Base-by-base conservation (phyloP, 495 filamentous ascomycete species). In the Penicillium antarcticum region DNA sequence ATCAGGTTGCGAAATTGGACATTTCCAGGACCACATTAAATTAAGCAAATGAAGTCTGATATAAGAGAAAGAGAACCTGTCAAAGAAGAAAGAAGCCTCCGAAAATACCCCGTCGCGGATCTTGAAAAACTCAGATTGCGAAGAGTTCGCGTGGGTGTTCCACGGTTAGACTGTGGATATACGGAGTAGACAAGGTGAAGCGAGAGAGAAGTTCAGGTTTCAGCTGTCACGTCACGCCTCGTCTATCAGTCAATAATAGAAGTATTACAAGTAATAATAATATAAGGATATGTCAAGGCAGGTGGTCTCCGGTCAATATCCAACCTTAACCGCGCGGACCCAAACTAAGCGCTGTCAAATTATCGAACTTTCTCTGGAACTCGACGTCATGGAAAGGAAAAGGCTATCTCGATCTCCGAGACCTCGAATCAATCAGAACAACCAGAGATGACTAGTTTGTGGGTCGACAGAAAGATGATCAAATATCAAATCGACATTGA, bases 331-430 rank as follows among this genome's bases (percentile, higher is more conserved):
- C 56, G 52, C 53, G 53, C 56, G 50, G 40, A 50, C 51, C 51
- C 34, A 14, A 55, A 58, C 48, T 53, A 62, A 53, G 47, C 45
- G 55, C 55, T 55, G 51, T 58, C 51, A 52, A 52, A 58, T 52
- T 34, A 50, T 45, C 31, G 34, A 45, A 36, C 40, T 52, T 50
- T 24, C 9, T 26, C 48, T 45, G 17, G 45, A 17, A 50, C 5
- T 17, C 24, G 47, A 59, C 56, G 56, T 59, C 56, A 59, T 59
- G 29, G 16, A 33, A 40, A n/a, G 21, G 11, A 3, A 14, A 45
- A 33, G 36, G 17, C 46, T 12, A 45, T 45, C 42, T 44, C 14
- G 45, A 48, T 44, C 42, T 34, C 14, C 21, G 21, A 37, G 8
- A 39, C 29, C 29, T 16, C 0, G 10, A 21, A 16, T 2, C 16